Base-by-base conservation (phyloP, 768 basidiomycete species). In the Kwoniella mangroviensis region DNA sequence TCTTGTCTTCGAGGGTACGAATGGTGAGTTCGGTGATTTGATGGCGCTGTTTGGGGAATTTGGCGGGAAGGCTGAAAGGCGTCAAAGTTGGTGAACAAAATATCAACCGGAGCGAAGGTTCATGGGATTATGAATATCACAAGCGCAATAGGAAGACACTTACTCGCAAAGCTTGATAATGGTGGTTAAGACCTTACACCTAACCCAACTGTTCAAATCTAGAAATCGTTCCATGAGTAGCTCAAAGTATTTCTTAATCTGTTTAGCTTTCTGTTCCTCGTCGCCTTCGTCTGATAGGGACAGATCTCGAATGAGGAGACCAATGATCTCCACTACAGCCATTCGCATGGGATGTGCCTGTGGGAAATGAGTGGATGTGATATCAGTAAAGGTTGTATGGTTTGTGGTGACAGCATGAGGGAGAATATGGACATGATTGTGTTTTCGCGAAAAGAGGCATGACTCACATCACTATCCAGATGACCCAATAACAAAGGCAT, bases 311-410 rank as follows among this genome's bases (percentile, higher is more conserved):
- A 98, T 93, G 70, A 98, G 88, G 68, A 86, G 85, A 5, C 93
- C 93, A 51, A 98, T 88, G 67, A 95, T 88, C 80, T 98, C 96
- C 61, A 99, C 88, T 66, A 99, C 86, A 1, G 94, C 93, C 85
- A 94, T 91, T 52, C 97, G 93, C 90, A 99, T 94, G 0, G 94
- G 92, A 79, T 98, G 97, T 0, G 94, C 90, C 94, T 97, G 75
- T 45, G 12, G 45, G n/a, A 26, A 19, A 4, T 34, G 34, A 34
- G 34, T 34, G 9, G 34, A 34, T 34, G 0, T 6, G 19, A 55
- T n/a, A 43, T 65, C 34, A 54, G 53, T 43, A 13, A 34, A 34
- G 34, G 34, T 34, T 34, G 34, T 34, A 34, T 34, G 34, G 34
- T 34, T 34, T 34, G 34, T 34, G 34, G 34, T 34, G 34, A 34